Evolutionary conservation across 805 yeast species (phyloP).

Genomic region (Cyberlindnera galapagoensis): DNA sequence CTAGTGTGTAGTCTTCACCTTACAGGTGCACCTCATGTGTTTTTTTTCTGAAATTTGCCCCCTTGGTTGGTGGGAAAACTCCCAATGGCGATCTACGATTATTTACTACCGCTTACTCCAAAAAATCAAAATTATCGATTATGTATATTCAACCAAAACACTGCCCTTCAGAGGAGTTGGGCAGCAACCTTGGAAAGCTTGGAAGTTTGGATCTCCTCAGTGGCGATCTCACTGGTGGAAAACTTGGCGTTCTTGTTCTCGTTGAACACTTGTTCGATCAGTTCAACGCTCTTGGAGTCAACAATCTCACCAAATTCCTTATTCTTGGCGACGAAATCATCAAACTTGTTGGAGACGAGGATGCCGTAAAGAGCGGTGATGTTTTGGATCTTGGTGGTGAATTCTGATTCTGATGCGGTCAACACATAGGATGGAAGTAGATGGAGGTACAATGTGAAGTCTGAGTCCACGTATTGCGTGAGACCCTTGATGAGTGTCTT

Average conservation of each 20-base stretch:
- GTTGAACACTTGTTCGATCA: conserved; percentile 15
- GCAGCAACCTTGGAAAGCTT: conserved; percentile 21
- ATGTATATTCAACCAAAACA: too few species aligned
- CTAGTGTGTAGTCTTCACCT: too few species aligned
- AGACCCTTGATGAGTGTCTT: conserved; percentile 36
- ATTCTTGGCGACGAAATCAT: conserved; percentile 17
- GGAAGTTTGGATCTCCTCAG: conserved; percentile 21
- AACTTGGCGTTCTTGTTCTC: conserved; percentile 20
- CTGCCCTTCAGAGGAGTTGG: conserved; percentile 7
- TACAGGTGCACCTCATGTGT: too few species aligned
- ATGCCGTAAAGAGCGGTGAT: conserved; percentile 20
- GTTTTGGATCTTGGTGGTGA: conserved; percentile 20
- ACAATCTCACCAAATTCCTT: conserved; percentile 15
- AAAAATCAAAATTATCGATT: too few species aligned
- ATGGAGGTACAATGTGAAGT: conserved; percentile 38
- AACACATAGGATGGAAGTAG: conserved; percentile 36
- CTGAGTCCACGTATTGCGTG: conserved; percentile 33
- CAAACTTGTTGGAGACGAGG: conserved; percentile 18
- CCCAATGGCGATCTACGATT: too few species aligned
- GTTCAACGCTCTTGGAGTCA: conserved; percentile 12
- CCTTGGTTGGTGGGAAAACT: too few species aligned
- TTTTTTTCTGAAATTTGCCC: too few species aligned
- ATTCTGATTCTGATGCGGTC: conserved; percentile 17
- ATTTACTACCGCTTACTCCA: too few species aligned
- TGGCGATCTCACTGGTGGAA: conserved; percentile 11